Evolutionary conservation across 805 yeast genomes (phyloP), one percentile per base, ranked within the genome.

Genomic region (Citeromyces matritensis): DNA sequence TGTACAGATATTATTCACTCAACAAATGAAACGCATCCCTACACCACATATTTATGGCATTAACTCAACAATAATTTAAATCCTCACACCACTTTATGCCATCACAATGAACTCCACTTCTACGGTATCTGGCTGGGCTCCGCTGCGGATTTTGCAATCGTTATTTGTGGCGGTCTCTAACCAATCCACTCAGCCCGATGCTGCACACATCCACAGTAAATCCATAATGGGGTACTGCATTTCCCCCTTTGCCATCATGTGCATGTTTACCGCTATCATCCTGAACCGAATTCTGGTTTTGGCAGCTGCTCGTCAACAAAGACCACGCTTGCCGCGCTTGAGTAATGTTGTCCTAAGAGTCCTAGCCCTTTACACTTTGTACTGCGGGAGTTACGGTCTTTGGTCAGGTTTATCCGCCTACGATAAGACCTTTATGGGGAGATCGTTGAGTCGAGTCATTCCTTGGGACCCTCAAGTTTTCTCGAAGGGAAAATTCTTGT

Each of bases 261-360:
- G 79, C 47, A 67, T 73, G 62, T 43, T 65, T 6, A 68, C 73
- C 39, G 80, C 77, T 1, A 51, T 74, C 4, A 41, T 72, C 3
- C 50, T 74, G 37, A 74, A 75, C 47, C 52, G 82, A 39, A 64
- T 76, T 4, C 56, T 62, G 13, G 65, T 69, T 3, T 70, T 73
- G 60, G 73, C 80, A 2, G 56, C 74, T 0, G 51, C 71, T 5
- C 44, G 74, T 33, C 48, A 64, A 14, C 15, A 19, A 7, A 58
- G 58, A 26, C 43, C 51, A 24, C 39, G 49, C 24, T 43, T 63
- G 24, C 63, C 60, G 0, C 9, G 14, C 5, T 10, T 47, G 8
- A 47, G 55, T 7, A 45, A 40, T 19, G 25, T 55, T 4, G 9
- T 60, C 5, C 42, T 71, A 24, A 55, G 72, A 30, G 31, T 53